Base-by-base conservation (phyloP, 768 basidiomycete genomes). In the Albatrellus ellisii region DNA sequence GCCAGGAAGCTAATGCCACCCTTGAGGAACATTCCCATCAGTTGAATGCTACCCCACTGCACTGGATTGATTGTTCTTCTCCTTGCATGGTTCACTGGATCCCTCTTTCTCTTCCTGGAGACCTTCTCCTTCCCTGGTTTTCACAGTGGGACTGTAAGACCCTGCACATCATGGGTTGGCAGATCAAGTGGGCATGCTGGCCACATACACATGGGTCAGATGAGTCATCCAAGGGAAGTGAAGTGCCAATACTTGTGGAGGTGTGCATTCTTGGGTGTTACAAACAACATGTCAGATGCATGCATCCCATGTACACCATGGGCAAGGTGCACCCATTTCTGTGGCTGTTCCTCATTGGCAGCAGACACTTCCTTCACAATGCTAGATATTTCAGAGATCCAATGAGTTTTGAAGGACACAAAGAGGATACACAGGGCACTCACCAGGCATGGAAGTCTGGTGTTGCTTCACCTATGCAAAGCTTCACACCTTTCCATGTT, bases 401-500 rank as follows among this genome's bases (percentile, higher is more conserved):
- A n/a, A n/a, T n/a, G n/a, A n/a, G n/a, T n/a, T n/a, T n/a, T n/a
- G n/a, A n/a, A n/a, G 22, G 15, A 33, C 9, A n/a, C n/a, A n/a
- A n/a, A n/a, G n/a, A n/a, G n/a, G n/a, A n/a, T n/a, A n/a, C n/a
- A n/a, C n/a, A n/a, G n/a, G n/a, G n/a, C n/a, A 50, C 65, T 27
- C 38, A 81, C 86, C 75, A 67, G 54, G 79, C 75, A 2, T 57
- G 58, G 52, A 68, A 88, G 55, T 87, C 77, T 1, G 78, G 79
- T 47, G 75, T 81, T n/a, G 87, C 86, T 50, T 88, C 84, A 7
- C 84, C 84, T 26, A 90, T 72, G 14, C 85, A 71, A 25, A 90
- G 61, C 50, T 82, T 88, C 17, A 84, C 63, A n/a, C 88, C 88
- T 61, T 87, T 89, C 83, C 85, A 91, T 1, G 74, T 83, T 4